Percentiles rank a stretch among this genome's conserved stretches.
Evolutionary conservation across 148 eudicot genomes (phyloP).

Genomic region (Cornus suecica): DNA sequence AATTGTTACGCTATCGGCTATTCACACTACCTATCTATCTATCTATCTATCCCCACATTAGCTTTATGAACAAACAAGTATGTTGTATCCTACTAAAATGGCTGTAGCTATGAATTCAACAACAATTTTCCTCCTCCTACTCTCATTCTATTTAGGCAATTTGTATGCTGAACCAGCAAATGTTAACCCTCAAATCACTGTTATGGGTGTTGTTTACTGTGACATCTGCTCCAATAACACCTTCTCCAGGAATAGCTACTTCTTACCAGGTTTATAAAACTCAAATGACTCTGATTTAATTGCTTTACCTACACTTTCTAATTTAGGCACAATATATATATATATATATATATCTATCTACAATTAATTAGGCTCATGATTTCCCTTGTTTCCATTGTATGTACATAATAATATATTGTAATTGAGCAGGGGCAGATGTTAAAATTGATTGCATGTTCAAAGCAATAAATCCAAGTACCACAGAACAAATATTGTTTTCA

Average conservation of each 20-base stretch:
- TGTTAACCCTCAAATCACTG: slow-evolving; percentile 61
- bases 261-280: slow-evolving; percentile 66
- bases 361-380: neutral
- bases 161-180: slow-evolving; percentile 35
- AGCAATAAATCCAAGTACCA: slow-evolving; percentile 58
- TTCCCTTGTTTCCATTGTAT: neutral
- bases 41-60: neutral
- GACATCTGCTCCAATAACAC: slow-evolving; percentile 84
- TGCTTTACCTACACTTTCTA: no score
- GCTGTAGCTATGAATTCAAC: slow-evolving; percentile 23
- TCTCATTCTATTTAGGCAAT: slow-evolving; percentile 31
- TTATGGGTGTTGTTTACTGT: slow-evolving; percentile 88
- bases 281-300: neutral
- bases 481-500: slow-evolving; percentile 70
- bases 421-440: slow-evolving; percentile 60
- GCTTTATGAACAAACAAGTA: neutral
- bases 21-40: neutral
- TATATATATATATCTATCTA: no score
- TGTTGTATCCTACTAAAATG: no score
- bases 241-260: slow-evolving; percentile 91
- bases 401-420: no score
- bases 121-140: slow-evolving; percentile 14
- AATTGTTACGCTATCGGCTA: neutral
- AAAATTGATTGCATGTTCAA: slow-evolving; percentile 80
- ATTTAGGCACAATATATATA: no score